Evolutionary conservation across 257 asterid species (phyloP).

Genomic region (Ophiorrhiza pumila): DNA sequence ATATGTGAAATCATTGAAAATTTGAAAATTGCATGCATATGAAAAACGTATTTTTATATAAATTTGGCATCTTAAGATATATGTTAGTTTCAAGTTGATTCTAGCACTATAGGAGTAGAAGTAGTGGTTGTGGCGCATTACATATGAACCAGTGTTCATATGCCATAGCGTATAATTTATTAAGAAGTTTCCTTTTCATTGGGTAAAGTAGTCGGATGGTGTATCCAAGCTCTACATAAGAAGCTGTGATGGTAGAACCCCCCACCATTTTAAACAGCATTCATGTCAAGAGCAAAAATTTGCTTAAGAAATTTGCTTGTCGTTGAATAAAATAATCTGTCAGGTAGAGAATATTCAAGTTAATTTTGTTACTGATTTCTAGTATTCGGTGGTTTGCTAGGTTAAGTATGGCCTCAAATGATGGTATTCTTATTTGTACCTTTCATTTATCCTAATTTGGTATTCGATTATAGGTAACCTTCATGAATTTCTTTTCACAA

Average conservation of each 20-base stretch:
- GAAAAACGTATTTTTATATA: background rate
- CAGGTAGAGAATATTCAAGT: background rate
- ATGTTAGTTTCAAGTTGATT: background rate
- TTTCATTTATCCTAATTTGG: background rate
- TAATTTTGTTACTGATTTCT: background rate
- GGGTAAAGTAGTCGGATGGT: no score
- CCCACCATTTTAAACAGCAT: background rate
- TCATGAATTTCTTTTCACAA: background rate
- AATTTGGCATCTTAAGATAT: background rate
- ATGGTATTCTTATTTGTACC: background rate
- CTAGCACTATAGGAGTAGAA: background rate
- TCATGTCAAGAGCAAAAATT: background rate
- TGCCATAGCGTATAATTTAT: background rate
- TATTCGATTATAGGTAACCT: background rate
- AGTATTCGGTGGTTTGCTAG: background rate
- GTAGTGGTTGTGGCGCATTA: no score
- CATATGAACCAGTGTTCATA: background rate
- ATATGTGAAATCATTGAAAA: no score
- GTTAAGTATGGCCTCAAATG: background rate
- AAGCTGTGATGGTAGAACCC: background rate
- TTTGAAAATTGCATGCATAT: no score
- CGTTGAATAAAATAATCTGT: background rate
- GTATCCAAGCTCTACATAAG: no score
- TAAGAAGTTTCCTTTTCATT: background rate
- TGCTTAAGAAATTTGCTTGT: background rate